These are phyloP conservation scores for Plectosphaerella plurivora DNA, from an alignment of 2,329 filamentous ascomycete species.

Conservation along the genomic window DNA sequence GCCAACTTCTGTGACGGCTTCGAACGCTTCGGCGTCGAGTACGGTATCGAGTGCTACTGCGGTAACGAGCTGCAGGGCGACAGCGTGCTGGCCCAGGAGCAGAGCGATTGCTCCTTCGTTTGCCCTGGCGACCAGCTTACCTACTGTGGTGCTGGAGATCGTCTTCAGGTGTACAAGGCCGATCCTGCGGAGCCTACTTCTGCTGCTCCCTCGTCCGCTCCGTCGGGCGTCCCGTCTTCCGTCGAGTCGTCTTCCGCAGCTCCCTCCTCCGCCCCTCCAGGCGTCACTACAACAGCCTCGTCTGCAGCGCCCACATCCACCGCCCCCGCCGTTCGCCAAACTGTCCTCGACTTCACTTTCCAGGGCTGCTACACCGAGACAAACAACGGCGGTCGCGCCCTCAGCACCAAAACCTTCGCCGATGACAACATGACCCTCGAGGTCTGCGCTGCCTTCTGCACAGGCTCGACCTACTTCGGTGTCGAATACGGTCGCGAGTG, in stretches of 20 bases:
- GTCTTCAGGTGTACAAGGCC: slow-evolving; percentile 28
- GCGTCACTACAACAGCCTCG: not conserved
- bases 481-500: slow-evolving; percentile 14
- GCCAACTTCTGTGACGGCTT: slow-evolving; percentile 30
- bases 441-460: slow-evolving; percentile 45
- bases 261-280: not conserved
- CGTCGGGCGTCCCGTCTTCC: no score
- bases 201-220: not conserved
- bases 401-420: slow-evolving; percentile 21
- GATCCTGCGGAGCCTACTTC: not conserved
- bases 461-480: slow-evolving; percentile 5
- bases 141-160: slow-evolving; percentile 25
- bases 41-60: slow-evolving; percentile 38
- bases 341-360: slow-evolving; percentile 19
- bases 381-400: slow-evolving; percentile 17
- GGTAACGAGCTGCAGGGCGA: slow-evolving; percentile 25
- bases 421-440: slow-evolving; percentile 37
- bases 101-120: slow-evolving; percentile 17
- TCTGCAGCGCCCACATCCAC: slow-evolving; percentile 10
- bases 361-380: slow-evolving; percentile 31
- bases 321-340: slow-evolving; percentile 16
- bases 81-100: slow-evolving; percentile 8
- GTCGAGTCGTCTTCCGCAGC: no score
- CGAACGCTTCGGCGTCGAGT: slow-evolving; percentile 38
- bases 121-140: slow-evolving; percentile 16